These are phyloP conservation scores for Bauhinia variegata DNA, from an alignment of 306 rosid species.

Conservation along the genomic window DNA sequence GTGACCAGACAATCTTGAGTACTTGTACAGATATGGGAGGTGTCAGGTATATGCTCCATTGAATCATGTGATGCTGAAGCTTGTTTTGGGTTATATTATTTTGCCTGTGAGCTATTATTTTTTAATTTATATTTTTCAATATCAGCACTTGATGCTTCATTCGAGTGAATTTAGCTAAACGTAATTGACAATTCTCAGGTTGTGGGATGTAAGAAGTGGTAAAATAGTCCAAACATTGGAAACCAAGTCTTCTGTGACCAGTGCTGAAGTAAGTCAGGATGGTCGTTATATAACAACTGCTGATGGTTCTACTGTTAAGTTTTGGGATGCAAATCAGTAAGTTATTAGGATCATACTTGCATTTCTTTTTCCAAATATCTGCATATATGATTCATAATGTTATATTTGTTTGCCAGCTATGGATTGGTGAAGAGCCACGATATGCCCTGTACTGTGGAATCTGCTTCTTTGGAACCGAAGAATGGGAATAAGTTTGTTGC, in stretches of 20 bases:
- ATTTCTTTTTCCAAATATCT: constrained; percentile 17
- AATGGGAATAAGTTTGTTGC: constrained; percentile 90
- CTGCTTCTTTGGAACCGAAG: constrained; percentile 95
- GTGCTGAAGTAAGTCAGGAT: constrained; percentile 99
- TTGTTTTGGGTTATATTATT: constrained; percentile 5
- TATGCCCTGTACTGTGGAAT: constrained; percentile 93
- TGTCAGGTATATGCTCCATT: constrained; percentile 64
- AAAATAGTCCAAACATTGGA: constrained; percentile 90
- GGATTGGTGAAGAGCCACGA: constrained; percentile 92
- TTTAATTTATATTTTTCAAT: constrained; percentile 8
- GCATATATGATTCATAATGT: constrained; percentile 33
- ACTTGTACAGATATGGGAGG: constrained; percentile 97
- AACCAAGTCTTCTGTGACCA: constrained; percentile 86
- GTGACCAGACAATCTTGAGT: constrained; percentile 95
- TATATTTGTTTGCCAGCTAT: constrained; percentile 57
- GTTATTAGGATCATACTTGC: constrained; percentile 33
- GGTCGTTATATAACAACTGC: constrained; percentile 97
- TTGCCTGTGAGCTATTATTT: not conserved
- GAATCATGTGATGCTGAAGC: constrained; percentile 19
- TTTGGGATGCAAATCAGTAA: constrained; percentile 98
- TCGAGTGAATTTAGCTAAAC: constrained; percentile 19
- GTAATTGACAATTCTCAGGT: constrained; percentile 53
- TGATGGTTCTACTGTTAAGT: constrained; percentile 92
- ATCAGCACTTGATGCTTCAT: constrained; percentile 7
- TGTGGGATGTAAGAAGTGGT: constrained; percentile 96